Evolutionary conservation across 2,329 filamentous ascomycete species (phyloP).

Genomic region (Neofusicoccum parvum): DNA sequence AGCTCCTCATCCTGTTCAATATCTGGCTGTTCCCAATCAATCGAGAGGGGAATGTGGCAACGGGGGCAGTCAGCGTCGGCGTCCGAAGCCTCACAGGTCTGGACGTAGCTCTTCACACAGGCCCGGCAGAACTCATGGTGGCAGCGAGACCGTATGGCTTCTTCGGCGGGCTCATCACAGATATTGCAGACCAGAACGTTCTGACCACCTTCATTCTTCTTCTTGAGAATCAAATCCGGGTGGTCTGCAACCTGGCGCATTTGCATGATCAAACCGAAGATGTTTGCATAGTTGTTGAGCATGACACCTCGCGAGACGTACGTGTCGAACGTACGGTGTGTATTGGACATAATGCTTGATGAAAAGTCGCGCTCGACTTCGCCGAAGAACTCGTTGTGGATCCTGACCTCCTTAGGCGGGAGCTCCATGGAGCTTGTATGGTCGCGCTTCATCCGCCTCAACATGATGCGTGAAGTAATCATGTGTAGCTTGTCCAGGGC

Average conservation of each 20-base stretch:
- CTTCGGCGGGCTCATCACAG: constrained; percentile 94
- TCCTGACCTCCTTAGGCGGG: constrained; percentile 88
- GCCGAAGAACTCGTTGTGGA: constrained; percentile 95
- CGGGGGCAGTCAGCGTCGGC: constrained; percentile 73
- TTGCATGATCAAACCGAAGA: constrained; percentile 98
- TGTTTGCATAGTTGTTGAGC: constrained; percentile 96
- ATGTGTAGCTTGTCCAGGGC: constrained; percentile 83
- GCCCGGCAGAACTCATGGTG: constrained; percentile 89
- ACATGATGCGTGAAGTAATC: constrained; percentile 91
- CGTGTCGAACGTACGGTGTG: constrained; percentile 86
- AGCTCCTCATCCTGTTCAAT: constrained; percentile 86
- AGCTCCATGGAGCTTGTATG: constrained; percentile 95
- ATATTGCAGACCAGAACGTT: constrained; percentile 92
- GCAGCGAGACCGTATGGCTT: constrained; percentile 88
- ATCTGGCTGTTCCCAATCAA: constrained; percentile 93
- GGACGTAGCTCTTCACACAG: constrained; percentile 78
- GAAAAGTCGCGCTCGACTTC: constrained; percentile 96
- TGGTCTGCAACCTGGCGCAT: constrained; percentile 98
- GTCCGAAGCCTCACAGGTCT: constrained; percentile 68
- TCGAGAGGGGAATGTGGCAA: constrained; percentile 85
- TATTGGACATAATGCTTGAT: constrained; percentile 91
- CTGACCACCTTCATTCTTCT: constrained; percentile 80
- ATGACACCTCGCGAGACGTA: constrained; percentile 94
- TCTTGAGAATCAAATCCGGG: constrained; percentile 90
- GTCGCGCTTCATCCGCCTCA: constrained; percentile 90